A percentile compares a stretch with the other conserved stretches of the same genome.
Evolutionary conservation across 2,329 filamentous ascomycete species (phyloP).

Genomic region (Stagonosporopsis tanaceti): DNA sequence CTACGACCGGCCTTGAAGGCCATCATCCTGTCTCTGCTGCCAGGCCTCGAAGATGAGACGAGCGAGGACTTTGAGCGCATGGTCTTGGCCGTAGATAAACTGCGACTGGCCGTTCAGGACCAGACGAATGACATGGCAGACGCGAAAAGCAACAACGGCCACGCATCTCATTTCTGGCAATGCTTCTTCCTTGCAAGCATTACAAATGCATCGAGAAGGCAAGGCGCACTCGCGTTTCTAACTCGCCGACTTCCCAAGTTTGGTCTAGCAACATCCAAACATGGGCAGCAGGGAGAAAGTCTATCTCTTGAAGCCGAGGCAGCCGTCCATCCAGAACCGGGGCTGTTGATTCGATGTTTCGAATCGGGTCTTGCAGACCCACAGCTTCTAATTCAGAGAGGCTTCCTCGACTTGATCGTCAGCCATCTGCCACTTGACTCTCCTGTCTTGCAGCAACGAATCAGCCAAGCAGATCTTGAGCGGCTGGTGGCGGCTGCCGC

Average conservation of each 20-base stretch:
- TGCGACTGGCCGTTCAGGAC: conserved; percentile 72
- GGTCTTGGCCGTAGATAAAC: conserved; percentile 76
- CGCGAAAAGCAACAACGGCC: conserved; percentile 48
- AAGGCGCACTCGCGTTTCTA: conserved; percentile 88
- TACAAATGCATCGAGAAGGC: conserved; percentile 83
- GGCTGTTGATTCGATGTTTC: conserved; percentile 88
- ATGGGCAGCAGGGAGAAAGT: conserved; percentile 13
- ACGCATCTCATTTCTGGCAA: conserved; percentile 96
- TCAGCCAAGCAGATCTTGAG: conserved; percentile 79
- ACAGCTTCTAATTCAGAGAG: conserved; percentile 89
- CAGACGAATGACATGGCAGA: conserved; percentile 58
- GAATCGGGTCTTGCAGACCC: conserved; percentile 87
- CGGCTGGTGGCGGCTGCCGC: conserved; percentile 81
- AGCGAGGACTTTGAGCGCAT: conserved; percentile 97
- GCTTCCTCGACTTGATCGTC: conserved; percentile 91
- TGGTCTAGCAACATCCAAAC: conserved; percentile 46
- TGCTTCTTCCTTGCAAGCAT: conserved; percentile 94
- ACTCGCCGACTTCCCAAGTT: conserved; percentile 79
- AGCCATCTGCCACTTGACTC: conserved; percentile 88
- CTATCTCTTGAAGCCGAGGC: conserved; percentile 65
- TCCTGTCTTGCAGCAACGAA: conserved; percentile 76
- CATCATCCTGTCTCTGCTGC: conserved; percentile 85
- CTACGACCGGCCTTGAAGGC: conserved; percentile 90
- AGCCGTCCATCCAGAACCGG: conserved; percentile 89
- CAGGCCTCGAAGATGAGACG: conserved; percentile 92